These are phyloP conservation scores for Monilinia laxa DNA, from an alignment of 2,329 filamentous ascomycete genomes.

Conservation along the genomic window DNA sequence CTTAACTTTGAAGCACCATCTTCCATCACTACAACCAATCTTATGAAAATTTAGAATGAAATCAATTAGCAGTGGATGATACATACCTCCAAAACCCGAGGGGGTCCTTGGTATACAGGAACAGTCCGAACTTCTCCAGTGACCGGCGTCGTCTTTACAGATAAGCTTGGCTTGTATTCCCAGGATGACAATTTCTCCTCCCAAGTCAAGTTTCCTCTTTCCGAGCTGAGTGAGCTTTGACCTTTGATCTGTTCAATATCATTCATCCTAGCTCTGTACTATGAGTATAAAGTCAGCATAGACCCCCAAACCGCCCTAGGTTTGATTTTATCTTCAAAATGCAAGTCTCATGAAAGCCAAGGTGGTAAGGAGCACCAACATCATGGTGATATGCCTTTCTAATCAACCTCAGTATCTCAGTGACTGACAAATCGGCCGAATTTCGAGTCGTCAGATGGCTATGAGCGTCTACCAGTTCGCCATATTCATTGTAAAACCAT, in stretches of 20 bases:
- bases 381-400: conserved; percentile 36
- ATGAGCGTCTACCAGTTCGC: conserved; percentile 34
- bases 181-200: conserved; percentile 30
- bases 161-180: conserved; percentile 29
- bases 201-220: conserved; percentile 7
- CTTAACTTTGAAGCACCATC: conserved; percentile 38
- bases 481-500: conserved; percentile 39
- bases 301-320: not conserved
- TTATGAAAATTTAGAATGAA: not conserved
- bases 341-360: not conserved
- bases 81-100: conserved; percentile 34
- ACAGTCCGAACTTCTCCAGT: conserved; percentile 18
- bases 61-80: not conserved
- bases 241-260: conserved; percentile 26
- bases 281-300: conserved; percentile 10
- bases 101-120: conserved; percentile 29
- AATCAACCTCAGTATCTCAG: conserved; percentile 34
- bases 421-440: conserved; percentile 30
- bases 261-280: conserved; percentile 32
- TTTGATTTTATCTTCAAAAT: not conserved
- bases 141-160: conserved; percentile 6
- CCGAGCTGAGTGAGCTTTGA: conserved; percentile 1
- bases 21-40: conserved; percentile 37
- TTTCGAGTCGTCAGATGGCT: conserved; percentile 21
- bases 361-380: conserved; percentile 27